Percentiles rank a stretch among this genome's conserved stretches.
Evolutionary conservation across 768 basidiomycete genomes (phyloP).

Genomic region (Calocybe cyanea): DNA sequence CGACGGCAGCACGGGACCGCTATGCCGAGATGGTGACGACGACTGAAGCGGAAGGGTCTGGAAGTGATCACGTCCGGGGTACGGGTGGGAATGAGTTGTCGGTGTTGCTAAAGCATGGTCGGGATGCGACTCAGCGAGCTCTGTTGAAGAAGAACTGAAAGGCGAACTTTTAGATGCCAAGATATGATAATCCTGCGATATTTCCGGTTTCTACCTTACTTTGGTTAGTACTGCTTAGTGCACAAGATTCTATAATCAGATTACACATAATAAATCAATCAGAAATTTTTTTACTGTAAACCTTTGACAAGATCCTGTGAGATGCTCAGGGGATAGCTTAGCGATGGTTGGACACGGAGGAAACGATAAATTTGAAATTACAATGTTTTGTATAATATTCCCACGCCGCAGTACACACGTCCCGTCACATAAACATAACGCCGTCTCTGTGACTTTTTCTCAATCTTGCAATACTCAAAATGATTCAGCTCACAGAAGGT

Average conservation of each 20-base stretch:
- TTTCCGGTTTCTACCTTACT: conserved; percentile 8
- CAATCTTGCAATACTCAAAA: conserved; percentile 1
- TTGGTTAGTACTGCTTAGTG: conserved; percentile 16
- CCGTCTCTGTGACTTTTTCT: conserved; percentile 6
- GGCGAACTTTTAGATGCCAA: conserved; percentile 1
- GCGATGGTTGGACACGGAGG: too few species aligned
- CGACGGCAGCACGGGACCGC: conserved; percentile 42
- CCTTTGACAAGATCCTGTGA: too few species aligned
- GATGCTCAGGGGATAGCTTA: too few species aligned
- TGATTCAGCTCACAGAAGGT: conserved; percentile 53
- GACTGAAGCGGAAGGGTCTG: conserved; percentile 37
- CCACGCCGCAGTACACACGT: conserved; percentile 19
- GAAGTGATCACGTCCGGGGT: conserved; percentile 60
- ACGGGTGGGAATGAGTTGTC: conserved; percentile 90
- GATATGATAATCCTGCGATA: conserved; percentile 11
- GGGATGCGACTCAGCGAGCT: conserved; percentile 79
- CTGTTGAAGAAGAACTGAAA: conserved; percentile 39
- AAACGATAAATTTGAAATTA: too few species aligned
- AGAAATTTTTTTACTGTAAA: too few species aligned
- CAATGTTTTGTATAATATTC: conserved; percentile 4
- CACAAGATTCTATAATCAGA: conserved; percentile 3
- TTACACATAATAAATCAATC: too few species aligned
- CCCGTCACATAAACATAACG: conserved; percentile 16
- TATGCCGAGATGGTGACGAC: conserved; percentile 58
- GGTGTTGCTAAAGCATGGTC: conserved; percentile 78